Evolutionary conservation across 2,329 filamentous ascomycete genomes (phyloP).

Genomic region (Botrytis medusae): DNA sequence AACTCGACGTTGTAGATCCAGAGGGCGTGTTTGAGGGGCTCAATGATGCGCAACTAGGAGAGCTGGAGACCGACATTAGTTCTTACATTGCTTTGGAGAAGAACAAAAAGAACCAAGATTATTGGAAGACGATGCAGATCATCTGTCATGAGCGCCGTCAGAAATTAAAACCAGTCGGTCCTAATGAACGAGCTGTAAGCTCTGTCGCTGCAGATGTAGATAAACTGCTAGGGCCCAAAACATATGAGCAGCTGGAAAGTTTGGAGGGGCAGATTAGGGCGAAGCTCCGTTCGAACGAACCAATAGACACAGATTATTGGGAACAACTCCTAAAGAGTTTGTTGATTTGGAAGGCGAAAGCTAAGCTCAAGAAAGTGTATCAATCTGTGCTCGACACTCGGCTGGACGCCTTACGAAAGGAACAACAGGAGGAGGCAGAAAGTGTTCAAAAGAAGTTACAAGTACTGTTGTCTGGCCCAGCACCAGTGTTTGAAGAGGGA

Average conservation of each 20-base stretch:
- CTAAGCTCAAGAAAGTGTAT: conserved; percentile 75
- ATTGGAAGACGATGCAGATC: conserved; percentile 87
- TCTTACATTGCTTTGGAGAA: conserved; percentile 81
- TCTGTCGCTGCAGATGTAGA: conserved; percentile 88
- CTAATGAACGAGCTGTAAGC: conserved; percentile 71
- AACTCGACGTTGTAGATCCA: conserved; percentile 76
- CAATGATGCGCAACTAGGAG: conserved; percentile 63
- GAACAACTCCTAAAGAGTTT: conserved; percentile 85
- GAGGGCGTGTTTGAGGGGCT: conserved; percentile 77
- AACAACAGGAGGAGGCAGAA: conserved; percentile 67
- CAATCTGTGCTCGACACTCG: conserved; percentile 72
- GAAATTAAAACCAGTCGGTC: conserved; percentile 57
- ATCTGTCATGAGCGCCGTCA: conserved; percentile 76
- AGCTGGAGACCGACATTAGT: conserved; percentile 78
- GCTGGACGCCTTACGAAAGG: conserved; percentile 62
- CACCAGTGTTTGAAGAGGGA: conserved; percentile 35
- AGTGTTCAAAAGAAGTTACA: conserved; percentile 53
- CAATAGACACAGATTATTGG: conserved; percentile 96
- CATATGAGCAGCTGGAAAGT: conserved; percentile 78
- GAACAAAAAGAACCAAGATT: conserved; percentile 75
- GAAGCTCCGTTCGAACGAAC: conserved; percentile 83
- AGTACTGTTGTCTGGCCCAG: conserved; percentile 46
- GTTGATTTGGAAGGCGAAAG: conserved; percentile 87
- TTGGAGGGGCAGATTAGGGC: conserved; percentile 83
- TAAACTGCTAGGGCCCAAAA: conserved; percentile 80